Conservation (phyloP, 176 grass and related monocot species). For the Pharus latifolius region DNA sequence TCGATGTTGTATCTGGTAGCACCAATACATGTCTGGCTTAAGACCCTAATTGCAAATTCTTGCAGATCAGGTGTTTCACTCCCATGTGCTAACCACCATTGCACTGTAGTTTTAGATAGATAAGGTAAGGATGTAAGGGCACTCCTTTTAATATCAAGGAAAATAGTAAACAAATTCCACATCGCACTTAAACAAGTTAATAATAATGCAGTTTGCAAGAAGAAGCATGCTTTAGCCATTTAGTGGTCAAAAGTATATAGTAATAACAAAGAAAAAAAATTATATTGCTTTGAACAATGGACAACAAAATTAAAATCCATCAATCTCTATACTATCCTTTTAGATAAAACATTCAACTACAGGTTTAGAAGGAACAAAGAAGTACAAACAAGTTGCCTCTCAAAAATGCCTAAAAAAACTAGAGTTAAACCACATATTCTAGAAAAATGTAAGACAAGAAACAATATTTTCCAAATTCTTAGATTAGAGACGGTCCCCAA, state of each 20-base stretch:
- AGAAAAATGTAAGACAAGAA: too few relatives aligned
- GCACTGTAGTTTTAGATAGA: slow-evolving; percentile 22
- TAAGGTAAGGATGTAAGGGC: background rate
- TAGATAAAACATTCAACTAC: too few relatives aligned
- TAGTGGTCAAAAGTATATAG: background rate
- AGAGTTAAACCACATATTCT: too few relatives aligned
- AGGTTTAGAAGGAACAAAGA: too few relatives aligned
- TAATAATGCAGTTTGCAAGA: background rate
- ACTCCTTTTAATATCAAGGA: background rate
- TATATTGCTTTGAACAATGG: background rate
- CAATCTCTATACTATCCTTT: background rate
- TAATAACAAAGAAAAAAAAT: background rate
- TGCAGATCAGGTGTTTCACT: slow-evolving; percentile 25
- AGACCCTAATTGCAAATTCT: slow-evolving; percentile 23
- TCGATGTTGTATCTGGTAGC: slow-evolving; percentile 44
- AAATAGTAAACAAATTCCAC: too few relatives aligned
- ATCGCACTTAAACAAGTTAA: background rate
- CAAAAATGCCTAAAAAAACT: too few relatives aligned
- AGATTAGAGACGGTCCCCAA: background rate
- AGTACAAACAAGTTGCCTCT: too few relatives aligned
- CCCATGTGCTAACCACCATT: slow-evolving; percentile 63
- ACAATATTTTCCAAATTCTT: background rate
- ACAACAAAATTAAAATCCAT: background rate
- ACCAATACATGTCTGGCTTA: slow-evolving; percentile 67
- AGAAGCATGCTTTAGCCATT: background rate